Percentiles rank a stretch among this genome's conserved stretches.
phyloP scores from a whole-genome alignment of 306 rosid species.

The Gleditsia sinensis region DNA sequence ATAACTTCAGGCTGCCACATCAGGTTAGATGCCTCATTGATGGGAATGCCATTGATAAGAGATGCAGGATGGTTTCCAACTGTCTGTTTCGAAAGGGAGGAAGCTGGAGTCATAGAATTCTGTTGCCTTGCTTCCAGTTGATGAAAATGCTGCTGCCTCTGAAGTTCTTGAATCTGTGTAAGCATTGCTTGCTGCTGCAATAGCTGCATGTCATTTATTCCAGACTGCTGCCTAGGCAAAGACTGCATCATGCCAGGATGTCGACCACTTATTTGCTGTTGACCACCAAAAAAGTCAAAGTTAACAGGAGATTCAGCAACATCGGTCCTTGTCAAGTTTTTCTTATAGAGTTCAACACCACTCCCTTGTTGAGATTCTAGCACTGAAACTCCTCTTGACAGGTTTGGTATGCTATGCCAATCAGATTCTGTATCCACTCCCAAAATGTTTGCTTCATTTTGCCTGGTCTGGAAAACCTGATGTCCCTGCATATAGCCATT shows the following conservation, averaged over 20 bases:
- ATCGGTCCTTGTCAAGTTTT: conserved; percentile 59
- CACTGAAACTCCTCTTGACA: conserved; percentile 62
- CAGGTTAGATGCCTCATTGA: conserved; percentile 72
- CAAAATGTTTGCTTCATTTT: conserved; percentile 70
- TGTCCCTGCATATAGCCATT: conserved; percentile 83
- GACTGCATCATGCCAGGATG: conserved; percentile 68
- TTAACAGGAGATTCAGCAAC: conserved; percentile 75
- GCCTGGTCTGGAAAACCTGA: conserved; percentile 75
- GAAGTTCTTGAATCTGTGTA: conserved; percentile 75
- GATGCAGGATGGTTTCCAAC: conserved; percentile 65
- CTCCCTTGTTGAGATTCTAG: conserved; percentile 65
- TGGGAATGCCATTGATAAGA: conserved; percentile 72
- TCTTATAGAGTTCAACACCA: conserved; percentile 69
- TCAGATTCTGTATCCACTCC: conserved; percentile 76
- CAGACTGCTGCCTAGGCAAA: conserved; percentile 76
- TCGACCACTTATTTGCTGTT: conserved; percentile 74
- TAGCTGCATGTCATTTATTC: conserved; percentile 74
- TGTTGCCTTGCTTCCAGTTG: conserved; percentile 79
- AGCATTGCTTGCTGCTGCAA: conserved; percentile 71
- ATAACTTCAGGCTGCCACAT: conserved; percentile 73
- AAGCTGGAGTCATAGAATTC: conserved; percentile 53
- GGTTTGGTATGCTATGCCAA: conserved; percentile 43
- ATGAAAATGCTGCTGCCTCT: conserved; percentile 87
- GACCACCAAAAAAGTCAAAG: conserved; percentile 91
- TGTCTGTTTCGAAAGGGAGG: conserved; percentile 60